Percentiles rank a stretch among this genome's conserved stretches.
phyloP scores from a whole-genome alignment of 371 early-diverging fungal genomes.

The Mortierella sp. region DNA sequence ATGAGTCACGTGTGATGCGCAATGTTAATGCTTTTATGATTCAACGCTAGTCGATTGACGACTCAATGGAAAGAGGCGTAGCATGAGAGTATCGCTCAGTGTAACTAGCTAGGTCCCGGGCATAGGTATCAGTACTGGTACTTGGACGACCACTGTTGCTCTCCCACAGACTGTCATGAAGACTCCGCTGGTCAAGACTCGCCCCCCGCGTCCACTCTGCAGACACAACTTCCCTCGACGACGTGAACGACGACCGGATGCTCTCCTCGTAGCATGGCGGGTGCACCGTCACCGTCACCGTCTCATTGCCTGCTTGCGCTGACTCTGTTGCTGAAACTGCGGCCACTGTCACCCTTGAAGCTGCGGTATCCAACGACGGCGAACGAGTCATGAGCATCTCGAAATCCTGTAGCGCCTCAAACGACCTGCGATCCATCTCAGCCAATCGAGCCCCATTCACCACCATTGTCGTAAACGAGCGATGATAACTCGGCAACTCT shows the following conservation, averaged over 20 bases:
- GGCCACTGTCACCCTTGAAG: background rate
- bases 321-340: background rate
- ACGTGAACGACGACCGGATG: constrained; percentile 10
- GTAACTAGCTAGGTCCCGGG: constrained; percentile 17
- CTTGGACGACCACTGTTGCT: background rate
- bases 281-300: background rate
- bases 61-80: background rate
- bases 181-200: constrained; percentile 13
- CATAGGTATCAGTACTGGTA: constrained; percentile 16
- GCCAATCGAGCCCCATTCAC: constrained; percentile 20
- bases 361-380: background rate
- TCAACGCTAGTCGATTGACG: background rate
- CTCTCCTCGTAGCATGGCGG: constrained; percentile 26
- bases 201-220: background rate
- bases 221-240: background rate
- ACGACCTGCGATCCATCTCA: constrained; percentile 24
- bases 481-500: constrained; percentile 25
- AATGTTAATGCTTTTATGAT: background rate
- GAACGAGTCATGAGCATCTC: background rate
- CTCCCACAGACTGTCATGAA: constrained; percentile 5
- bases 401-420: constrained; percentile 20
- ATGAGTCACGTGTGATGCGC: constrained; percentile 16
- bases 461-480: constrained; percentile 20
- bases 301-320: background rate
- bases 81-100: background rate